phyloP scores from a whole-genome alignment of 495 filamentous ascomycete genomes.

The Trichoderma virens region DNA sequence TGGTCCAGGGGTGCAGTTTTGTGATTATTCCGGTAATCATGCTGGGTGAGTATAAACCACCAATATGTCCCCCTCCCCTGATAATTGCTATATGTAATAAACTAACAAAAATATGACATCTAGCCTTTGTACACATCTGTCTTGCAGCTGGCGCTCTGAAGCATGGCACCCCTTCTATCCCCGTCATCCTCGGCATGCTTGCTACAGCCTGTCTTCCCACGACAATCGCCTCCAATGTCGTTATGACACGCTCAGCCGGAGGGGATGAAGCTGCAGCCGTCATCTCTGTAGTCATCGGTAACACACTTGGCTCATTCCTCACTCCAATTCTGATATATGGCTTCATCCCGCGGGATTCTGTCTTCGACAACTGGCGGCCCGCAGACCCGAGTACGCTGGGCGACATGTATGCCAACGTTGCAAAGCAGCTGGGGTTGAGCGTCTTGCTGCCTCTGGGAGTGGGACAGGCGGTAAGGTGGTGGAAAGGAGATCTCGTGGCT shows the following conservation, averaged over 20 bases:
- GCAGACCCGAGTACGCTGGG: constrained; percentile 34
- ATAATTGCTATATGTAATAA: constrained; percentile 15
- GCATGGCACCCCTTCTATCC: constrained; percentile 35
- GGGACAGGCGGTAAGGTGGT: constrained; percentile 42
- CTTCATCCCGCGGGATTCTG: constrained; percentile 33
- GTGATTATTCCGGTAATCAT: constrained; percentile 41
- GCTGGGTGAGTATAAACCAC: constrained; percentile 19
- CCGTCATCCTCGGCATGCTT: constrained; percentile 47
- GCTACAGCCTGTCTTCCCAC: constrained; percentile 50
- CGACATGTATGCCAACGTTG: constrained; percentile 44
- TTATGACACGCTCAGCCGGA: constrained; percentile 47
- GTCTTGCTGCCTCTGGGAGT: constrained; percentile 42
- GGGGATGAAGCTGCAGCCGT: constrained; percentile 49
- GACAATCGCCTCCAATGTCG: constrained; percentile 51
- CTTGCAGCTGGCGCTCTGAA: constrained; percentile 35
- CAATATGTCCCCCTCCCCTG: no score
- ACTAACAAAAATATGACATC: neutral
- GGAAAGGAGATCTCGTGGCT: constrained; percentile 34
- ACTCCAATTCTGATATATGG: constrained; percentile 45
- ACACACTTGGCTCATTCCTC: constrained; percentile 44
- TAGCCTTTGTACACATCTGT: constrained; percentile 39
- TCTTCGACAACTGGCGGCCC: constrained; percentile 39
- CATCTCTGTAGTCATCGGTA: constrained; percentile 49
- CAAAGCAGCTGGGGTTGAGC: constrained; percentile 45
- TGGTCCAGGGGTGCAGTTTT: constrained; percentile 45